A percentile compares a stretch with the other conserved stretches of the same genome.
Conservation (phyloP, 2,329 filamentous ascomycete genomes). For the Diaporthe citrichinensis region DNA sequence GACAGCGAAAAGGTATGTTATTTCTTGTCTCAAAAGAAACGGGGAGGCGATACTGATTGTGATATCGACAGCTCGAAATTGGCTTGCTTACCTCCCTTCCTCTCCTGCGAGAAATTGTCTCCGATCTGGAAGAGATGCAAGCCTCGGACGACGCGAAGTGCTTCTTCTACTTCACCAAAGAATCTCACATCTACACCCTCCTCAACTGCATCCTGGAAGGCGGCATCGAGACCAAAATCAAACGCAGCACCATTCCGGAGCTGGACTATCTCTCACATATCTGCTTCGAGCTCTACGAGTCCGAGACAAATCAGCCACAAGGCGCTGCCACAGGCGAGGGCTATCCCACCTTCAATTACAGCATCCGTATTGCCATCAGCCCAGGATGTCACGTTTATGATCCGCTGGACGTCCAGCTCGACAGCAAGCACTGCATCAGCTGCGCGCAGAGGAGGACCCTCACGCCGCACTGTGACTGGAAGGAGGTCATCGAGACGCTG, state of each 20-base stretch:
- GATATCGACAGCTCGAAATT: conserved; percentile 79
- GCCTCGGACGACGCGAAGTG: conserved; percentile 94
- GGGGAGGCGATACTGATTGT: conserved; percentile 39
- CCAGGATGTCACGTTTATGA: conserved; percentile 98
- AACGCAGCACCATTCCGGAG: conserved; percentile 94
- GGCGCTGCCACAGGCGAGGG: conserved; percentile 63
- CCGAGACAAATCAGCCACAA: conserved; percentile 75
- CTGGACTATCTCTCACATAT: conserved; percentile 98
- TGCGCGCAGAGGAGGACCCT: conserved; percentile 91
- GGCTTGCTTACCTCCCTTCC: conserved; percentile 94
- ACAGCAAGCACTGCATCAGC: conserved; percentile 96
- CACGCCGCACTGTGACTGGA: conserved; percentile 94
- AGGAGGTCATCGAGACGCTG: conserved; percentile 94
- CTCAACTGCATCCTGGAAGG: conserved; percentile 98
- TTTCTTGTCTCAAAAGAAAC: neutral
- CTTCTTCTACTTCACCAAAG: conserved; percentile 99
- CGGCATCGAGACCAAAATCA: conserved; percentile 96
- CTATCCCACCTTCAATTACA: conserved; percentile 88
- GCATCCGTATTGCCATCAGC: conserved; percentile 94
- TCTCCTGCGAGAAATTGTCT: conserved; percentile 94
- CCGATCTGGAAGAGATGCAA: conserved; percentile 97
- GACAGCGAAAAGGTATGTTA: conserved; percentile 82
- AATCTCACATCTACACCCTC: conserved; percentile 98
- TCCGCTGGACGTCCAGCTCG: conserved; percentile 94
- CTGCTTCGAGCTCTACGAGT: conserved; percentile 98